phyloP scores from a whole-genome alignment of 345 rosid species.

The Salix brachista region DNA sequence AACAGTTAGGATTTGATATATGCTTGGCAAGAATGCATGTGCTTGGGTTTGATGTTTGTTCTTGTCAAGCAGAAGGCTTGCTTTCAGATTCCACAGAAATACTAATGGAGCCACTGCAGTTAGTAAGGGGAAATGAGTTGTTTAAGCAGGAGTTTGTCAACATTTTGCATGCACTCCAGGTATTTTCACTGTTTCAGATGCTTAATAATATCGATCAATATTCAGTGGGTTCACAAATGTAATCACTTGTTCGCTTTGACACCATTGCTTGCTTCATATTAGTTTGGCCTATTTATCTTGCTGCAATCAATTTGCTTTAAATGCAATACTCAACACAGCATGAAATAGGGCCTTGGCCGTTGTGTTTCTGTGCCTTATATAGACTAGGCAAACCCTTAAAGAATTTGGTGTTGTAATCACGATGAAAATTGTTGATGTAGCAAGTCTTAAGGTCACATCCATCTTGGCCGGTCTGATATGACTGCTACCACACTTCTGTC shows the following conservation, averaged over 20 bases:
- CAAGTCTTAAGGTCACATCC: neutral
- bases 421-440: neutral
- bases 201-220: neutral
- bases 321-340: no score
- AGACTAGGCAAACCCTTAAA: neutral
- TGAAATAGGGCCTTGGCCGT: no score
- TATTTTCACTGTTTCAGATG: conserved; percentile 16
- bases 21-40: conserved; percentile 62
- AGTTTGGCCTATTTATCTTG: neutral
- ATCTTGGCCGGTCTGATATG: neutral
- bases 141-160: conserved; percentile 45
- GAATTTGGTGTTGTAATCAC: neutral
- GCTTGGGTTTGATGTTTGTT: conserved; percentile 53
- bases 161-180: conserved; percentile 82
- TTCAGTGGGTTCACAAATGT: neutral
- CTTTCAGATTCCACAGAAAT: conserved; percentile 36
- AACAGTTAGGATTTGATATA: conserved; percentile 53
- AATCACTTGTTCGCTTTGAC: neutral
- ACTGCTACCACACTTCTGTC: neutral
- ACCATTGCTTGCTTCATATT: neutral
- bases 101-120: conserved; percentile 45
- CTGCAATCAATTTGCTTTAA: neutral
- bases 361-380: no score
- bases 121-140: conserved; percentile 53
- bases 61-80: conserved; percentile 28